Base-by-base conservation (phyloP, 768 basidiomycete species). In the Hypsizygus marmoreus region DNA sequence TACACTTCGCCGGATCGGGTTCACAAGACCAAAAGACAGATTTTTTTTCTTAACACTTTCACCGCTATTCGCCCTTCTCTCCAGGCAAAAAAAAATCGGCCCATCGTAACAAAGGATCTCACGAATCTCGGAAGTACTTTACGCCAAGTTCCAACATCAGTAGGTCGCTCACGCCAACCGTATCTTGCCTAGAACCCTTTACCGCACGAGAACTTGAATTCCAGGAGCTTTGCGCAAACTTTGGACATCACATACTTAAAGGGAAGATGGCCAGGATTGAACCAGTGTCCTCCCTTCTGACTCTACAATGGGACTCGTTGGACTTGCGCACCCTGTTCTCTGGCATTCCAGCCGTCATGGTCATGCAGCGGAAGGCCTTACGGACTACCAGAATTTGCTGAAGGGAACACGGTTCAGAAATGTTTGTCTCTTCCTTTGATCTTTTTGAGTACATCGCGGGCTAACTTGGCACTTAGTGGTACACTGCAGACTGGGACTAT, bases 401-500 rank as follows among this genome's bases (percentile, higher is more conserved):
- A 54, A 64, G 28, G 20, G 43, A 4, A 41, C 54, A 6, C 52
- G 53, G 5, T 65, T 61, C 60, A 61, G 60, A 51, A 48, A 58
- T 34, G 66, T 67, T 26, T 25, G 56, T 54, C 22, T 6, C 29
- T 19, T n/a, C 14, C 22, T 11, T 10, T 2, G 4, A 13, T 17
- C n/a, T n/a, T n/a, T n/a, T n/a, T n/a, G 14, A 29, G 25, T 4
- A 14, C 26, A 17, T 9, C 10, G 4, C 2, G 11, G 32, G 17
- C n/a, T 19, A 13, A 41, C 4, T 10, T 32, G 38, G 1, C 4
- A 20, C 17, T 30, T 12, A 65, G 63, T 63, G 61, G 61, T 65
- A 62, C 38, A 40, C 42, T 1, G 62, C 63, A 10, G 66, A 68
- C 48, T 62, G 59, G 63, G 64, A 66, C 43, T 68, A 66, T 35